Percentiles rank a stretch among this genome's conserved stretches.
These are phyloP conservation scores for Aspergillus sp. DNA, from an alignment of 2,329 filamentous ascomycete species.

Conservation along the genomic window DNA sequence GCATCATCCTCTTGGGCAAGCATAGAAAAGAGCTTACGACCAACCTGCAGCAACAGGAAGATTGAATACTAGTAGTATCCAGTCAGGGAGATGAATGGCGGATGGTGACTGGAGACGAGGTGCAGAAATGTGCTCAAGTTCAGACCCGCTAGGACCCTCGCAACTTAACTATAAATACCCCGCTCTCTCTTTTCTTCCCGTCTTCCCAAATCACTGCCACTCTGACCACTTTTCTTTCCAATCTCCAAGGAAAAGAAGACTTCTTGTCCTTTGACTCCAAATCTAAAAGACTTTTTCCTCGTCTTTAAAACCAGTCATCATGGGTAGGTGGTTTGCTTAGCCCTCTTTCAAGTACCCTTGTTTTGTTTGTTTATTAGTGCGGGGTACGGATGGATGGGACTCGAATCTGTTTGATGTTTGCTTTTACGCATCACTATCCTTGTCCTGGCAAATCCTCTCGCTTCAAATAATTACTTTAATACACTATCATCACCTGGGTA, in stretches of 20 bases:
- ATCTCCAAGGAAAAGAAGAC: neutral
- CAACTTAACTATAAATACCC: slow-evolving; percentile 26
- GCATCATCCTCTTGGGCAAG: neutral
- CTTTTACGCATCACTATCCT: neutral
- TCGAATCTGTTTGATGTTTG: neutral
- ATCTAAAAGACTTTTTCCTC: neutral
- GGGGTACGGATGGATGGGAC: neutral
- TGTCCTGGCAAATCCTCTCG: neutral
- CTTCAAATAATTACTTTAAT: neutral
- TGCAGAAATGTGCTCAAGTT: slow-evolving; percentile 31
- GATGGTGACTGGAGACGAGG: neutral
- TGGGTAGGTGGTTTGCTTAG: slow-evolving; percentile 15
- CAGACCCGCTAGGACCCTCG: neutral
- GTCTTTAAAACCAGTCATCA: slow-evolving; percentile 9
- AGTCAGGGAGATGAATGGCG: neutral
- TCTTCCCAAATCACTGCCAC: neutral
- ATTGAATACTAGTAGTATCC: neutral
- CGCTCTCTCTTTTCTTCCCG: neutral
- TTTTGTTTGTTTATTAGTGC: slow-evolving; percentile 10
- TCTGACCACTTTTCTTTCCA: neutral
- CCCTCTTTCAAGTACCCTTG: neutral
- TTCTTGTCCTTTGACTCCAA: neutral
- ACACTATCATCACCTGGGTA: too few species aligned
- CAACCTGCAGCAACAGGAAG: neutral
- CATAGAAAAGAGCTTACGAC: neutral